phyloP scores from a whole-genome alignment of 225 moss, liverwort and hornwort species.

The Marchantia paleacea region DNA sequence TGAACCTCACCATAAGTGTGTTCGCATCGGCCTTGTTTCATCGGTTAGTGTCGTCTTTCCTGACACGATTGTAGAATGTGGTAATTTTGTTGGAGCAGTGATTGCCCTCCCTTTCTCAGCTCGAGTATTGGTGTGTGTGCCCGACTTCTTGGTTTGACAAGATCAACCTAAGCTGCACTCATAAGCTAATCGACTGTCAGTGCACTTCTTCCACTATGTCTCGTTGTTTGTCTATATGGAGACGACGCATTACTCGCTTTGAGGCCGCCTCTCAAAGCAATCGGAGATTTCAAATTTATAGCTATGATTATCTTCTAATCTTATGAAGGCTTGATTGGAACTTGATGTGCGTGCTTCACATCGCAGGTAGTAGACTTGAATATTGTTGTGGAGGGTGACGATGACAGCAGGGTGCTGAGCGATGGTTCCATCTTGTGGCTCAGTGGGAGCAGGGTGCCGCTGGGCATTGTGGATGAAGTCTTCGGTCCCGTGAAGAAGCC shows the following conservation, averaged over 20 bases:
- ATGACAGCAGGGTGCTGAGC: conserved; percentile 62
- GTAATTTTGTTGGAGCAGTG: neutral
- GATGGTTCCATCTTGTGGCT: conserved; percentile 93
- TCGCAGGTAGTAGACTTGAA: conserved; percentile 74
- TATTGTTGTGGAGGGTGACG: conserved; percentile 68
- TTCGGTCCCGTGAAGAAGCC: conserved; percentile 97
- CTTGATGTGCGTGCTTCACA: neutral
- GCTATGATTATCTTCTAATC: no score
- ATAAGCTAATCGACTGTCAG: no score
- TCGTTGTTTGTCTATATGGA: no score
- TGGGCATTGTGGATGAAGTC: conserved; percentile 85
- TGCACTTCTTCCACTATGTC: no score
- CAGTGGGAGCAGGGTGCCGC: conserved; percentile 63
- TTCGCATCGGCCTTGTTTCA: conserved; percentile 61
- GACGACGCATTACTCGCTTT: no score
- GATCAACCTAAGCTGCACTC: neutral
- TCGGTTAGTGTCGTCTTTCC: conserved; percentile 54
- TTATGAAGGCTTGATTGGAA: neutral
- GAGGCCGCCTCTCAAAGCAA: no score
- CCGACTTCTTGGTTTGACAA: neutral
- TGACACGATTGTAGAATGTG: neutral
- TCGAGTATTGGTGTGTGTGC: neutral
- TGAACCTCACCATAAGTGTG: conserved; percentile 63
- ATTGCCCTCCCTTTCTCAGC: neutral
- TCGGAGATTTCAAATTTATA: no score